phyloP scores from a whole-genome alignment of 495 filamentous ascomycete genomes.

The Penicillium pancosmium region DNA sequence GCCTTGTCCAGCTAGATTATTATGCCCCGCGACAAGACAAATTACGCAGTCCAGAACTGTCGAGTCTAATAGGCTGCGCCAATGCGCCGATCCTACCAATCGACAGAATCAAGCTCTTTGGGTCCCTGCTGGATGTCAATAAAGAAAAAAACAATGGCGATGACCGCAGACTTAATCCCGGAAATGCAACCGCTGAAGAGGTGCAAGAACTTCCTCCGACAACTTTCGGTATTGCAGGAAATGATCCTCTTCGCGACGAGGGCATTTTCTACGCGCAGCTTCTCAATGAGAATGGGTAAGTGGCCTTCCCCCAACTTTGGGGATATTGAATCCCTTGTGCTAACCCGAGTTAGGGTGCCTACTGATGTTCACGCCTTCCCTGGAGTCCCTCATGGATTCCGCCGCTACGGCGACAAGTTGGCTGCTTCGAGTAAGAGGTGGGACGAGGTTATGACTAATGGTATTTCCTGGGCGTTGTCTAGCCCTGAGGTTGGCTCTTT shows the following conservation, averaged over 20 bases:
- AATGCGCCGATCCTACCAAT: conserved; percentile 43
- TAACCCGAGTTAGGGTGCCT: conserved; percentile 34
- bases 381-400: conserved; percentile 52
- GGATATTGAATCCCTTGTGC: background rate
- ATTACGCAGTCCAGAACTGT: conserved; percentile 34
- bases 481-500: conserved; percentile 33
- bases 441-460: conserved; percentile 45
- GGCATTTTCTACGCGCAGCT: conserved; percentile 46
- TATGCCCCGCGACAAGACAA: conserved; percentile 40
- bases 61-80: conserved; percentile 42
- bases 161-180: conserved; percentile 42
- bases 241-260: conserved; percentile 52
- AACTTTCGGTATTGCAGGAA: conserved; percentile 47
- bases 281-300: conserved; percentile 50
- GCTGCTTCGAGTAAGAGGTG: conserved; percentile 35
- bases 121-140: conserved; percentile 27
- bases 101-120: conserved; percentile 36
- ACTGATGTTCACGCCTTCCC: conserved; percentile 45
- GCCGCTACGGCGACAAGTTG: conserved; percentile 38
- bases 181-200: conserved; percentile 41
- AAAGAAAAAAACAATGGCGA: conserved; percentile 18
- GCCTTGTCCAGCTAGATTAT: conserved; percentile 32
- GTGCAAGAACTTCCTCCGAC: conserved; percentile 44
- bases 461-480: conserved; percentile 44
- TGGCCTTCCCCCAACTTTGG: background rate